These are phyloP conservation scores for Fusarium pseudonygamai DNA, from an alignment of 2,329 filamentous ascomycete species.

Conservation along the genomic window DNA sequence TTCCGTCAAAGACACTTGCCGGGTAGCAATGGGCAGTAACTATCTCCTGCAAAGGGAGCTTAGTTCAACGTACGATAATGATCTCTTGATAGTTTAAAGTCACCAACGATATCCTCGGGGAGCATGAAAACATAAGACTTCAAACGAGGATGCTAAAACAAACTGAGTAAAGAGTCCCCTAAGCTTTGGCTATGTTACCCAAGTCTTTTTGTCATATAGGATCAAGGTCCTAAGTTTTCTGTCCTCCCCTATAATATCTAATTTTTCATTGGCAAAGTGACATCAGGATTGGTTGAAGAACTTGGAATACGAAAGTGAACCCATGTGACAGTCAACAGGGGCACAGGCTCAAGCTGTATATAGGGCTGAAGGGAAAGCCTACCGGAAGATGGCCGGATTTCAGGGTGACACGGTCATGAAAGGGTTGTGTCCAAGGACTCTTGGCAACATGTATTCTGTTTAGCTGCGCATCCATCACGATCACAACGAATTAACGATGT, in stretches of 20 bases:
- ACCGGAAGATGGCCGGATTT: conserved; percentile 41
- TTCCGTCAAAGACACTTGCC: not conserved
- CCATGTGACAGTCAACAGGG: conserved; percentile 10
- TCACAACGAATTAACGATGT: conserved; percentile 10
- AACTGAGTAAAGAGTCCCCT: not conserved
- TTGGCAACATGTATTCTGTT: conserved; percentile 25
- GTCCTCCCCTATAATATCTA: not conserved
- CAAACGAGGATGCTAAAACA: not conserved
- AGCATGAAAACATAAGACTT: not conserved
- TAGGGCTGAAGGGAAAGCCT: conserved; percentile 36
- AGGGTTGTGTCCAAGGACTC: conserved; percentile 22
- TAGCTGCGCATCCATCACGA: conserved; percentile 14
- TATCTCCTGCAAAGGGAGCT: not conserved
- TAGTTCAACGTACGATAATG: not conserved
- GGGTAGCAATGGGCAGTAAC: not conserved
- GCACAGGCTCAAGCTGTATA: not conserved
- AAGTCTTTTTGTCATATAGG: not conserved
- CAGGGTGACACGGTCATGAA: conserved; percentile 16
- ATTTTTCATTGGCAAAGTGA: not conserved
- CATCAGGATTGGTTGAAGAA: not conserved
- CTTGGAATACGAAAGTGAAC: not conserved
- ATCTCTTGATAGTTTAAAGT: not conserved
- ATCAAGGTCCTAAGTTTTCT: not conserved
- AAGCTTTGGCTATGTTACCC: not conserved
- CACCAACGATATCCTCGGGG: not conserved